Percentiles rank a stretch among this genome's conserved stretches.
Conservation (phyloP, 2,329 filamentous ascomycete species). For the Periconia sp. region DNA sequence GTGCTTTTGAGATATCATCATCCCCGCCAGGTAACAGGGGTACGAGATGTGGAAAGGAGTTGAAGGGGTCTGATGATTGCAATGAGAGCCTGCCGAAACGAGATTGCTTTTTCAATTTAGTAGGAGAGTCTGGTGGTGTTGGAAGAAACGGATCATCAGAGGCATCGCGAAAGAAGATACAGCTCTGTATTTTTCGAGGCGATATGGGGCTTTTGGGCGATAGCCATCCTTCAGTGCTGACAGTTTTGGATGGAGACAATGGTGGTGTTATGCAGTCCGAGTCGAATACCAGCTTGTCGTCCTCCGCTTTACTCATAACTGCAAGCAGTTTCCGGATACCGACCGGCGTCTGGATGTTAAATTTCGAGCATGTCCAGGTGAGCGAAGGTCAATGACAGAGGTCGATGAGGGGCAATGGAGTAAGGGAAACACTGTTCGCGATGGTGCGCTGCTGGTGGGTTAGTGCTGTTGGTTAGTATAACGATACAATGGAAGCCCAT, state of each 20-base stretch:
- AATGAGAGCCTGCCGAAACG: slow-evolving; percentile 18
- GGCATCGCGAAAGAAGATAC: slow-evolving; percentile 22
- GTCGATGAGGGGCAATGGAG: slow-evolving; percentile 4
- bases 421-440: slow-evolving; percentile 6
- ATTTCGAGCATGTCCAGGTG: slow-evolving; percentile 26
- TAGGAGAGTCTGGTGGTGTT: slow-evolving; percentile 28
- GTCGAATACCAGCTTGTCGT: slow-evolving; percentile 14
- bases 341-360: slow-evolving; percentile 8
- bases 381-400: slow-evolving; percentile 17
- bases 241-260: slow-evolving; percentile 38
- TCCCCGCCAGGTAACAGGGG: slow-evolving; percentile 11
- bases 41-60: slow-evolving; percentile 5
- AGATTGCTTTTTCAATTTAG: slow-evolving; percentile 17
- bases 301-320: slow-evolving; percentile 27
- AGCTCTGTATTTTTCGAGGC: slow-evolving; percentile 32
- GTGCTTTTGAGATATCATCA: slow-evolving; percentile 11
- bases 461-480: slow-evolving; percentile 40
- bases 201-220: slow-evolving; percentile 35
- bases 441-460: slow-evolving; percentile 18
- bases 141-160: slow-evolving; percentile 8
- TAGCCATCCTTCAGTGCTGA: slow-evolving; percentile 34
- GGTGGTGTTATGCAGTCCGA: slow-evolving; percentile 32
- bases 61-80: slow-evolving; percentile 15
- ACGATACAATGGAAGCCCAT: slow-evolving; percentile 21
- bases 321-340: slow-evolving; percentile 8